Base-by-base conservation (phyloP, 768 basidiomycete genomes). In the Lanmaoa rubissima region DNA sequence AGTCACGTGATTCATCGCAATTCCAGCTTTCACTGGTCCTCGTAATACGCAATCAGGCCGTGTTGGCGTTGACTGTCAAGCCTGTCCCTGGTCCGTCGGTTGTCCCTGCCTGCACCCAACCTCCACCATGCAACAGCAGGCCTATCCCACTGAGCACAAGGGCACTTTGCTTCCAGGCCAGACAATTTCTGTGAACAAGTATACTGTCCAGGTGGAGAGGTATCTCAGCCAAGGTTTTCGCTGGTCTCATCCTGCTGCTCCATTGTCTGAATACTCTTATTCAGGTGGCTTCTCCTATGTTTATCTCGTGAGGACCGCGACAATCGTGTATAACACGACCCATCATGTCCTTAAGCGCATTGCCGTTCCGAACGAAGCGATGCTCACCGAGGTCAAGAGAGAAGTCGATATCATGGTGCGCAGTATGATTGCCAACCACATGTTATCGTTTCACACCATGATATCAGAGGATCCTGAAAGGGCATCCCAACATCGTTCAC, bases 361-460 rank as follows among this genome's bases (percentile, higher is more conserved):
- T 58, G 94, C 92, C 21, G 94, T 98, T 44, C 81, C 91, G 26
- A 92, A 88, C 69, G 92, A 98, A 69, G 76, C 81, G 36, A 92
- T 95, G 81, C 83, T 98, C 54, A 82, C 86, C 13, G 95, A 97
- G 65, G 96, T 98, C 42, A 90, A 92, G 79, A 94, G 90, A 75
- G 97, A 99, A 74, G 97, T 99, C 44, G 94, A 98, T 67, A 92
- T 98, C 61, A 99, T 99, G 97, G 97, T 98, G 67, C 65, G 81
- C 61, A 61, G 42, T 58, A 52, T 51, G 59, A 40, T 49, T 55
- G 40, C 6, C 41, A 57, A 28, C 45, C 53, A 17, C 60, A 46
- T 52, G 38, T 58, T 48, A 44, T 67, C 57, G 61, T 55, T 71
- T 73, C 64, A 74, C 62, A 63, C 54, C 52, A 54, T 71, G 31